phyloP scores from a whole-genome alignment of 768 basidiomycete genomes.

The Tylopilus vinaceipallidus region DNA sequence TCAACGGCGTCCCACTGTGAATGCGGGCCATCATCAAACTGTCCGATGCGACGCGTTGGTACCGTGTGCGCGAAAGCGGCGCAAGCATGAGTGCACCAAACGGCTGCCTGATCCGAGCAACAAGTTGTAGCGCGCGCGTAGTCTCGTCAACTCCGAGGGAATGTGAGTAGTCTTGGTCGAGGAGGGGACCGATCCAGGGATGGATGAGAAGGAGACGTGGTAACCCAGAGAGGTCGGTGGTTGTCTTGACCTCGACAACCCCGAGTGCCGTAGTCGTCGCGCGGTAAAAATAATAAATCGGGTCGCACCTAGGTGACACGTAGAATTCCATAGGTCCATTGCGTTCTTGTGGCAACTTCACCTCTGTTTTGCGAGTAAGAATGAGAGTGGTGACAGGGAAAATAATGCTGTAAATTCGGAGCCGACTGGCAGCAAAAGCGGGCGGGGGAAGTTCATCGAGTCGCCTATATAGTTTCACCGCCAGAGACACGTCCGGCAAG shows the following conservation, averaged over 20 bases:
- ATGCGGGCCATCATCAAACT: neutral
- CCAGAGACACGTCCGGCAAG: neutral
- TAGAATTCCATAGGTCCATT: too few species aligned
- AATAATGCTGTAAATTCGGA: conserved; percentile 3
- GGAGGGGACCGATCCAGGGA: conserved; percentile 1
- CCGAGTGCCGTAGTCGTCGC: neutral
- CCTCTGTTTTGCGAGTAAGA: too few species aligned
- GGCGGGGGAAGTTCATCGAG: neutral
- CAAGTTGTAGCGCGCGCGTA: neutral
- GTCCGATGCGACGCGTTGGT: conserved; percentile 2
- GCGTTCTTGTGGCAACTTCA: too few species aligned
- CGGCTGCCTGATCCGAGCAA: conserved; percentile 2
- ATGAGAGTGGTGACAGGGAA: neutral
- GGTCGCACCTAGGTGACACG: too few species aligned
- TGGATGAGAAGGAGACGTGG: too few species aligned
- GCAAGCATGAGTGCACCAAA: conserved; percentile 2
- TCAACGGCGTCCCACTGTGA: neutral
- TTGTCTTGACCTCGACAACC: conserved; percentile 1
- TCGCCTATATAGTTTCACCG: neutral
- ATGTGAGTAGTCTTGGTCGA: conserved; percentile 3
- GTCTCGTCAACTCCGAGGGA: neutral
- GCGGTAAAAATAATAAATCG: neutral
- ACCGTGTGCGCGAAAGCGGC: neutral
- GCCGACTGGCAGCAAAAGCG: neutral
- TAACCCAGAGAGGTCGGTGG: neutral